Conservation (phyloP, 78 protist species). For the Cavenderia fasciculata region DNA sequence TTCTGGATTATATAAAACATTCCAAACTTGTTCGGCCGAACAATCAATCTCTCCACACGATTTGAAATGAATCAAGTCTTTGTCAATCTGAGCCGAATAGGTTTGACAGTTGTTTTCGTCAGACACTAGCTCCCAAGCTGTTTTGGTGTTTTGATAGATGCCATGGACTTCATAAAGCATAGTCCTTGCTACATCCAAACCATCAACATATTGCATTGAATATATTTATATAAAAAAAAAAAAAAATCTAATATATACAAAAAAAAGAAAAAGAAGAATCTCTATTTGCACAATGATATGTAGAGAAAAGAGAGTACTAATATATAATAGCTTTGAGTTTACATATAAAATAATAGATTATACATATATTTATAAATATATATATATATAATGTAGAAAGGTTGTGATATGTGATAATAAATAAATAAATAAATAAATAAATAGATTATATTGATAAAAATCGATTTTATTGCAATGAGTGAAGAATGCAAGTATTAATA, state of each 20-base stretch:
- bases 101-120: neutral
- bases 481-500: no score
- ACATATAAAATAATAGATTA: no score
- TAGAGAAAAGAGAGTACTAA: no score
- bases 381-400: no score
- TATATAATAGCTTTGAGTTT: no score
- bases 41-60: constrained; percentile 32
- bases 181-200: constrained; percentile 27
- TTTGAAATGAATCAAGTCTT: constrained; percentile 21
- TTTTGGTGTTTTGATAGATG: neutral
- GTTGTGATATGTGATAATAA: no score
- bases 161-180: constrained; percentile 1
- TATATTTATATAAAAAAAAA: neutral
- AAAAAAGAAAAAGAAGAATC: no score
- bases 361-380: no score
- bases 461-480: no score
- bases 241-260: neutral
- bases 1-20: constrained; percentile 29
- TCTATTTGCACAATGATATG: no score
- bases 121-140: neutral
- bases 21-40: constrained; percentile 16
- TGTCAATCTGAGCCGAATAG: neutral
- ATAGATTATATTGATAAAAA: no score
- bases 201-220: constrained; percentile 66
- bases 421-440: no score